Evolutionary conservation across 169 alveolate genomes (phyloP), one percentile per base, ranked within the genome.

Genomic region (Plasmodium berghei): DNA sequence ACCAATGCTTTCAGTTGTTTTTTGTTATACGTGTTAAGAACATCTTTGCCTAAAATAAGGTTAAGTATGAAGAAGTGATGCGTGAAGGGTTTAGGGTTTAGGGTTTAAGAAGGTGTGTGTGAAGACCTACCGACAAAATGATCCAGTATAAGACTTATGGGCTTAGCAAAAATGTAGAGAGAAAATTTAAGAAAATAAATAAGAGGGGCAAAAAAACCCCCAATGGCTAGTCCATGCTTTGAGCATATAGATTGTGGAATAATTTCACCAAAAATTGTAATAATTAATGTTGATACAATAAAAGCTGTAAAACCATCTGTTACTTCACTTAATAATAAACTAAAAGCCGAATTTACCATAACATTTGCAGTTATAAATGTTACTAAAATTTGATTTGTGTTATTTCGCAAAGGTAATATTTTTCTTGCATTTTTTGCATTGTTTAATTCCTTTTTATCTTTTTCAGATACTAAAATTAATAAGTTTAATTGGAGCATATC

Each of bases 201-300:
- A 26, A 93, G 91, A 5, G 96, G 93, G 2, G 96, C 91, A 70
- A 95, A 95, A 72, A 94, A 93, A 4, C 96, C 97, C 10, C 98
- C 96, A 1, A 96, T 93, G 9, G 87, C 94, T 45, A 96, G 87
- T 12, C 96, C 97, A 77, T 96, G 94, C 66, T 96, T 93, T 28
- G 97, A 93, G 72, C 96, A 96, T 9, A 96, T 71, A 24, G 98
- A 90, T 73, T 96, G 97, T 1, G 98, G 98, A 18, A 94, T 77
- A 16, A 96, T 96, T 59, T 96, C 98, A 2, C 98, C 98, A 63
- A 96, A 92, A 48, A 96, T 74, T 49, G 97, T 92, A 46, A 94
- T 95, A 24, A 95, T 87, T 18, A 92, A 72, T 6, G 98, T 95
- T 3, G 98, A 93, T 8, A 95, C 86, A 22, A 96, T 70, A 48